A percentile compares a stretch with the other conserved stretches of the same genome.
phyloP scores from a whole-genome alignment of 352 stramenopile species.

The Phytopythium oedochilum region DNA sequence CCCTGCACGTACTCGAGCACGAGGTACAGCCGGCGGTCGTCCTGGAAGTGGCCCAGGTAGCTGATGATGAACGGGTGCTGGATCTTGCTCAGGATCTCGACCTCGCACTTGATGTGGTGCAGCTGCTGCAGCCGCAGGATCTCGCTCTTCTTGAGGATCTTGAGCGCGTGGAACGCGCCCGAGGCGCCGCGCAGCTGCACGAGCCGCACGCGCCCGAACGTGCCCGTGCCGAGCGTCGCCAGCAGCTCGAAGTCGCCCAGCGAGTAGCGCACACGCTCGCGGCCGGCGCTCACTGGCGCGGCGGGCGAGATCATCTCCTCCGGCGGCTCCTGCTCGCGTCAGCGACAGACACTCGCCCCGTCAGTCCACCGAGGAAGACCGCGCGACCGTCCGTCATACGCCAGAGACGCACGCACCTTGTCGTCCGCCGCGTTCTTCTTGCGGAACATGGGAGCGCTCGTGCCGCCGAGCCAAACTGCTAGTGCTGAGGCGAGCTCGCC shows the following conservation, averaged over 20 bases:
- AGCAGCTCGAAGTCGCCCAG: slow-evolving; percentile 77
- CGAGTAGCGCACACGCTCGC: slow-evolving; percentile 35
- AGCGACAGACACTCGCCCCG: not conserved
- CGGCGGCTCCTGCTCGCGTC: slow-evolving; percentile 37
- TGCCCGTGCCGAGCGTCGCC: slow-evolving; percentile 81
- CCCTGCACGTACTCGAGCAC: slow-evolving; percentile 92
- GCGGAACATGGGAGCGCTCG: slow-evolving; percentile 39
- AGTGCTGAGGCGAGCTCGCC: too few relatives aligned
- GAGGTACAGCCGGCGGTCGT: slow-evolving; percentile 87
- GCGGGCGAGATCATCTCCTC: slow-evolving; percentile 53
- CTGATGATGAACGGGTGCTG: slow-evolving; percentile 90
- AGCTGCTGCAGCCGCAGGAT: slow-evolving; percentile 88
- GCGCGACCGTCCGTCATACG: not conserved
- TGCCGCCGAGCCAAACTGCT: too few relatives aligned
- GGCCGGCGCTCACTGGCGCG: slow-evolving; percentile 20
- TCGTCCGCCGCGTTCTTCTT: slow-evolving; percentile 30
- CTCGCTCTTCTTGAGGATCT: slow-evolving; percentile 92
- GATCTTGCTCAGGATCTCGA: slow-evolving; percentile 86
- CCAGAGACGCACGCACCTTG: slow-evolving; percentile 17
- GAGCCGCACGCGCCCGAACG: slow-evolving; percentile 86
- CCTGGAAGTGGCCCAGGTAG: slow-evolving; percentile 85
- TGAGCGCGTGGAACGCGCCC: slow-evolving; percentile 70
- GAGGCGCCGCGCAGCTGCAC: slow-evolving; percentile 56
- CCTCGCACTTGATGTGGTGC: slow-evolving; percentile 91
- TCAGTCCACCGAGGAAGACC: not conserved